These are phyloP conservation scores for Calonectria ilicicola DNA, from an alignment of 2,329 filamentous ascomycete species.

Conservation along the genomic window DNA sequence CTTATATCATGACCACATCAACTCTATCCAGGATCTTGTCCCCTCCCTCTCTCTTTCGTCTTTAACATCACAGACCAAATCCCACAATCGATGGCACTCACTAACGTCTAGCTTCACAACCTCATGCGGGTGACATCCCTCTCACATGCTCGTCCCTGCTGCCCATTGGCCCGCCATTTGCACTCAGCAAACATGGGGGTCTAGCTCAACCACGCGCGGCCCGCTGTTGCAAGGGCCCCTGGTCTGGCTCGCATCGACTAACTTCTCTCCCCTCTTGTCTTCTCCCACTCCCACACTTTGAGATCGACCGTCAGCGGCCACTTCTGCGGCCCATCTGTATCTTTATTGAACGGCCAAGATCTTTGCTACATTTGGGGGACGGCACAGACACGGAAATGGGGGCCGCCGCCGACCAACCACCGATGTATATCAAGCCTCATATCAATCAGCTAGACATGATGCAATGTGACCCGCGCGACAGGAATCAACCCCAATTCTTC, in stretches of 20 bases:
- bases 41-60: neutral
- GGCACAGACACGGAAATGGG: neutral
- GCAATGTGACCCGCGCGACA: neutral
- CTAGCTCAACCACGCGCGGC: constrained; percentile 38
- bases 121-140: constrained; percentile 44
- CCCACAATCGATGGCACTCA: constrained; percentile 14
- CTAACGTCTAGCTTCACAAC: constrained; percentile 21
- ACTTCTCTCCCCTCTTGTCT: neutral
- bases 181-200: constrained; percentile 32
- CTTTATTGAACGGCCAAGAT: constrained; percentile 10
- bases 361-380: neutral
- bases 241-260: constrained; percentile 2
- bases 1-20: constrained; percentile 7
- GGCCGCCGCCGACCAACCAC: constrained; percentile 1
- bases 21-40: neutral
- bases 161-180: constrained; percentile 36
- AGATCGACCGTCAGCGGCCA: constrained; percentile 23
- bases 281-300: neutral
- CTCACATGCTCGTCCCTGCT: constrained; percentile 35
- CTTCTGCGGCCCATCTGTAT: constrained; percentile 23
- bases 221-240: constrained; percentile 42
- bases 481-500: neutral
- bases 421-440: neutral
- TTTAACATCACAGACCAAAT: neutral
- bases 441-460: neutral